These are phyloP conservation scores for Podaxis sp. DNA, from an alignment of 768 basidiomycete species.

Conservation along the genomic window DNA sequence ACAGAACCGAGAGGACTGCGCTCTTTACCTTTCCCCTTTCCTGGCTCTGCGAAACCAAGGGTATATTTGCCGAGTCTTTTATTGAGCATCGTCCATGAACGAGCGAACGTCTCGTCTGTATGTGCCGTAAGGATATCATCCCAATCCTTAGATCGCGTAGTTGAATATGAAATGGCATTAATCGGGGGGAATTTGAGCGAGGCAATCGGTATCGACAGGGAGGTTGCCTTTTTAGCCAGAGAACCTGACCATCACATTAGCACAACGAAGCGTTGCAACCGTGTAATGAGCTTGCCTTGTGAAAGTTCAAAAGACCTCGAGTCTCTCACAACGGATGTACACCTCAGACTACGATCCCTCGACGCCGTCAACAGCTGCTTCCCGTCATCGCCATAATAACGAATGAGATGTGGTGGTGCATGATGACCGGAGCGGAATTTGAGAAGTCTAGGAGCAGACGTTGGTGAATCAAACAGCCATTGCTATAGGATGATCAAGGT, in stretches of 20 bases:
- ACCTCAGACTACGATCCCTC: constrained; percentile 83
- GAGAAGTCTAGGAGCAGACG: constrained; percentile 78
- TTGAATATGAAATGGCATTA: constrained; percentile 74
- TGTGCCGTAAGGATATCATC: constrained; percentile 95
- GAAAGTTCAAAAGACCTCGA: constrained; percentile 93
- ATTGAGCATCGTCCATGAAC: constrained; percentile 85
- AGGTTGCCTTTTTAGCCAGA: constrained; percentile 75
- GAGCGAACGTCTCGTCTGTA: constrained; percentile 73
- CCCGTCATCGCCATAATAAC: constrained; percentile 97
- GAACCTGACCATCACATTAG: constrained; percentile 51
- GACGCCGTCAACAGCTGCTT: constrained; percentile 91
- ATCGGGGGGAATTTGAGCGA: constrained; percentile 85
- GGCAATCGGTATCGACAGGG: constrained; percentile 72
- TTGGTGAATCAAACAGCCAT: constrained; percentile 96
- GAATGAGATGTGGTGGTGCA: constrained; percentile 84
- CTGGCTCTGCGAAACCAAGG: constrained; percentile 55
- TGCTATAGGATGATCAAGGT: constrained; percentile 51
- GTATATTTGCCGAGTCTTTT: constrained; percentile 79
- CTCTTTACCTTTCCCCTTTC: constrained; percentile 48
- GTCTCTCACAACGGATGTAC: constrained; percentile 91
- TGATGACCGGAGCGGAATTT: constrained; percentile 94
- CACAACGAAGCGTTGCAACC: background rate
- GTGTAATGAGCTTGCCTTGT: constrained; percentile 56
- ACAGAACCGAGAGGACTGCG: constrained; percentile 52
- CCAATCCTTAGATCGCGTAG: constrained; percentile 90